phyloP scores from a whole-genome alignment of 495 filamentous ascomycete species.

The Penicillium flavigenum region DNA sequence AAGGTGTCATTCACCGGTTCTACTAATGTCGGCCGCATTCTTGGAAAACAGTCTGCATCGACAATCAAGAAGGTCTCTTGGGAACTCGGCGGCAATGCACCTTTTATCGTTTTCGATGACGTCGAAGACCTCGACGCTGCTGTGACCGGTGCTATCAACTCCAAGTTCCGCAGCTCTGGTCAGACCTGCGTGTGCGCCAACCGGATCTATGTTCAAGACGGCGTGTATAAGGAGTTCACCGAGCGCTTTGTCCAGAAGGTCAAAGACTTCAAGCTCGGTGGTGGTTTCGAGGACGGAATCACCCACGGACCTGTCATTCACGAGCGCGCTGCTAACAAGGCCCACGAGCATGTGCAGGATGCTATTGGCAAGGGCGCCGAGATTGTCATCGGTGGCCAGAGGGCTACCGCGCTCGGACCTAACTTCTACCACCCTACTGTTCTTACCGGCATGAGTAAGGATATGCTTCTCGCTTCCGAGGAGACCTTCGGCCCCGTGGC shows the following conservation, averaged over 20 bases:
- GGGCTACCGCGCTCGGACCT: conserved; percentile 59
- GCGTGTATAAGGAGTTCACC: conserved; percentile 75
- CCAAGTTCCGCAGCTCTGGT: conserved; percentile 83
- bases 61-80: conserved; percentile 86
- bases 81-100: conserved; percentile 87
- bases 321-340: conserved; percentile 70
- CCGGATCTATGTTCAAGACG: conserved; percentile 77
- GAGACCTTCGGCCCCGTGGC: conserved; percentile 90
- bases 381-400: conserved; percentile 68
- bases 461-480: conserved; percentile 75
- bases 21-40: conserved; percentile 79
- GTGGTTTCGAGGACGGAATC: conserved; percentile 65
- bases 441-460: conserved; percentile 72
- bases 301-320: conserved; percentile 88
- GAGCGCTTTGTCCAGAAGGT: conserved; percentile 71
- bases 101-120: conserved; percentile 93
- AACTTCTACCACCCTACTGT: conserved; percentile 86
- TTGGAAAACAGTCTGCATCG: conserved; percentile 78
- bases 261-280: conserved; percentile 71
- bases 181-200: conserved; percentile 93
- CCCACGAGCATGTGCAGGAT: conserved; percentile 73
- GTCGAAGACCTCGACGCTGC: conserved; percentile 73
- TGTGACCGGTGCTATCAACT: conserved; percentile 69
- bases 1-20: conserved; percentile 92
- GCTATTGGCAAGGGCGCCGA: conserved; percentile 72